Evolutionary conservation across 1,139 yeast genomes (phyloP), one percentile per base, ranked within the genome.

Genomic region (Nakaseomyces glabratus): DNA sequence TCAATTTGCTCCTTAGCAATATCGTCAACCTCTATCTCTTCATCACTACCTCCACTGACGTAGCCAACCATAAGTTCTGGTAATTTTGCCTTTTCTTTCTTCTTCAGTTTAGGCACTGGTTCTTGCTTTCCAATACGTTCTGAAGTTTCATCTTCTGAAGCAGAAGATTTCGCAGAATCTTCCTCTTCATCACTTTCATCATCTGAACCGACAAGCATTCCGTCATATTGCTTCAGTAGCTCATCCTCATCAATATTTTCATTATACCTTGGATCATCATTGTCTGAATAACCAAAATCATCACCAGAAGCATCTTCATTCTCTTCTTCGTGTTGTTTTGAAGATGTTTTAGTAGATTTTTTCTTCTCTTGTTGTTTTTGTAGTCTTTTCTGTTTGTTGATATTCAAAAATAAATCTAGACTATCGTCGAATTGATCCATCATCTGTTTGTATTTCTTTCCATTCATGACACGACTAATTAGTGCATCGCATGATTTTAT

Each of bases 41-140:
- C 86, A 68, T 3, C 80, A 76, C 24, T 57, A 31, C 47, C 58
- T 24, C 94, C 95, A 1, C 95, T 84, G 41, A 69, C 71, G 55
- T 82, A 88, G 4, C 96, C 96, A 2, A 71, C 65, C 26, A 80
- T 76, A 31, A 88, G 64, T 34, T 72, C 74, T 0, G 96, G 96
- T 14, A 86, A 67, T 10, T 65, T 61, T 50, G 40, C 52, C 52
- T 36, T 51, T 45, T 24, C 49, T 54, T 20, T 45, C 51, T 30
- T 50, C 51, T 13, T 41, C 49, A 4, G 43, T 56, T 6, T 42
- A n/a, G n/a, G n/a, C n/a, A n/a, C n/a, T n/a, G n/a, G n/a, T n/a
- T n/a, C n/a, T n/a, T n/a, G n/a, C n/a, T n/a, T n/a, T n/a, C n/a
- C n/a, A n/a, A n/a, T n/a, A n/a, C n/a, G n/a, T n/a, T n/a, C n/a